Percentiles rank a stretch among this genome's conserved stretches.
Evolutionary conservation across 805 yeast genomes (phyloP).

Genomic region (Metschnikowia shivogae): DNA sequence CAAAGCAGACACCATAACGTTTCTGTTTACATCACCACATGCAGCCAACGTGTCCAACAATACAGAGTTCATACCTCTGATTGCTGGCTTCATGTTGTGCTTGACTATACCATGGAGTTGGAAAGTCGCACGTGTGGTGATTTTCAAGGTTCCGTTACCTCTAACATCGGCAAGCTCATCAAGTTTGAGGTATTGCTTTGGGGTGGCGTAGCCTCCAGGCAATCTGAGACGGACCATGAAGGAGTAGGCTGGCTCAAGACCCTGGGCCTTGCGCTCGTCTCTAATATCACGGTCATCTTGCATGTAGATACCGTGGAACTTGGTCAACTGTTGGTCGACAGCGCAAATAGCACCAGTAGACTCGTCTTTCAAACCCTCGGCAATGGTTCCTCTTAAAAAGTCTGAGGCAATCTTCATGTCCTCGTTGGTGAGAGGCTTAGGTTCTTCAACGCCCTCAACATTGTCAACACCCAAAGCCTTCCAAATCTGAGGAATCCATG

Average conservation of each 20-base stretch:
- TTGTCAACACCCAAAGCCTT: slow-evolving; percentile 81
- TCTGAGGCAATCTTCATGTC: slow-evolving; percentile 88
- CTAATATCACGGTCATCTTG: slow-evolving; percentile 97
- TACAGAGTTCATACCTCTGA: slow-evolving; percentile 87
- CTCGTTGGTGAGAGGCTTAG: slow-evolving; percentile 88
- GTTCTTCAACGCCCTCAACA: slow-evolving; percentile 80
- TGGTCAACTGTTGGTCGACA: slow-evolving; percentile 87
- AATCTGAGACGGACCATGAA: slow-evolving; percentile 95
- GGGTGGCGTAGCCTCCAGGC: slow-evolving; percentile 89
- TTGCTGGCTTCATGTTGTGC: slow-evolving; percentile 82
- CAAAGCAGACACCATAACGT: slow-evolving; percentile 87
- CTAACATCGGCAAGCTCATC: slow-evolving; percentile 76
- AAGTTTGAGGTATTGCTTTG: slow-evolving; percentile 82
- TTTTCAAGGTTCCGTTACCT: slow-evolving; percentile 90
- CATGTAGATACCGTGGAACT: slow-evolving; percentile 97
- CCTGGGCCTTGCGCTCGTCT: slow-evolving; percentile 87
- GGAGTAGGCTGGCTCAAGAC: slow-evolving; percentile 92
- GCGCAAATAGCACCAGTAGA: slow-evolving; percentile 91
- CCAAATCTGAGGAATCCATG: slow-evolving; percentile 86
- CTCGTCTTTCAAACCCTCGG: slow-evolving; percentile 73
- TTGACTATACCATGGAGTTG: slow-evolving; percentile 94
- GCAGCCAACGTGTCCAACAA: slow-evolving; percentile 95
- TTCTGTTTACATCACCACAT: slow-evolving; percentile 97
- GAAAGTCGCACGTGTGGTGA: slow-evolving; percentile 96
- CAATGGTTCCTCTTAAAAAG: slow-evolving; percentile 89